Evolutionary conservation across 2,329 filamentous ascomycete genomes (phyloP).

Genomic region (Kalmusia sp.): DNA sequence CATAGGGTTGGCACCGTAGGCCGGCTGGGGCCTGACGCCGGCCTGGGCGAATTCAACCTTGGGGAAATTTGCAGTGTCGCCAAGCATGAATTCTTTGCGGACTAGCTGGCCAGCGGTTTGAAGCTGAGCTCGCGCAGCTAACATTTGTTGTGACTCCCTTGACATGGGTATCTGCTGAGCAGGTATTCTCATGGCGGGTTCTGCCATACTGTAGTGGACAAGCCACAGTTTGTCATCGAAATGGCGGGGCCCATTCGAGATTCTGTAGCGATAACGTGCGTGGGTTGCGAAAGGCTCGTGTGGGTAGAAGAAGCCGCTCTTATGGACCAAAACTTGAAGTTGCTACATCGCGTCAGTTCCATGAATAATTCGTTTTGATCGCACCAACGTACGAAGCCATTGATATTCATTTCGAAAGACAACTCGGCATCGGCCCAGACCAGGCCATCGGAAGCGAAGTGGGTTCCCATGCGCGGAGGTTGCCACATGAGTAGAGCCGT

Average conservation of each 20-base stretch:
- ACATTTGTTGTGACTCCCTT: constrained; percentile 65
- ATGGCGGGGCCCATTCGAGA: constrained; percentile 74
- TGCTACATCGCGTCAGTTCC: constrained; percentile 61
- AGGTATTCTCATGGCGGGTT: constrained; percentile 76
- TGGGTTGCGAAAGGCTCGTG: constrained; percentile 77
- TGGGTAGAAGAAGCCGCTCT: constrained; percentile 78
- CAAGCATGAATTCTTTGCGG: constrained; percentile 93
- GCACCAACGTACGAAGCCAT: constrained; percentile 65
- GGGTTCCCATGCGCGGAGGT: constrained; percentile 70
- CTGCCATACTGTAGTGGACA: constrained; percentile 83
- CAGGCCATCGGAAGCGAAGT: constrained; percentile 90
- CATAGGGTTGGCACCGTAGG: constrained; percentile 45
- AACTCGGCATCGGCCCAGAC: constrained; percentile 87
- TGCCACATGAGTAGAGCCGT: constrained; percentile 90
- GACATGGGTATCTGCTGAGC: constrained; percentile 68
- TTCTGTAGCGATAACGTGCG: constrained; percentile 83
- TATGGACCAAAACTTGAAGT: constrained; percentile 87
- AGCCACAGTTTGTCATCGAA: constrained; percentile 87
- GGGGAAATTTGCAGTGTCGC: constrained; percentile 90
- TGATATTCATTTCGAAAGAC: constrained; percentile 75
- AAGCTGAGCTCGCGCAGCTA: constrained; percentile 68
- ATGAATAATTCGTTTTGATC: background rate
- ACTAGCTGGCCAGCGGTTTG: constrained; percentile 76
- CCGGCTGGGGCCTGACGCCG: constrained; percentile 28
- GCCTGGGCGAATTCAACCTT: constrained; percentile 73